Conservation (phyloP, 1,284 basidiomycete species). For the Cystobasidium pallidum region DNA sequence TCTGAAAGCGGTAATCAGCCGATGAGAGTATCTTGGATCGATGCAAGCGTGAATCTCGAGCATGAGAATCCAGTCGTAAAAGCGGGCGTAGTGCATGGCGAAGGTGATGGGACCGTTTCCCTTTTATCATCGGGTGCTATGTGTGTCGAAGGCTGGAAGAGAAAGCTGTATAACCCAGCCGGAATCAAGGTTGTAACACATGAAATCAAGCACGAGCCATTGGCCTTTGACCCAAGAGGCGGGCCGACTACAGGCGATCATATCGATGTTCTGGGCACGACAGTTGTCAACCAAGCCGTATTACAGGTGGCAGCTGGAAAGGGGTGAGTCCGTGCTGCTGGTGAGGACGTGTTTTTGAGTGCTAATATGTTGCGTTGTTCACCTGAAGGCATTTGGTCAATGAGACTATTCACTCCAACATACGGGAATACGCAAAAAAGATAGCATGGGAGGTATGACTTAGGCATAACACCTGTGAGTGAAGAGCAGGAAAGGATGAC, state of each 20-base stretch:
- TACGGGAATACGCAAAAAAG: slow-evolving; percentile 72
- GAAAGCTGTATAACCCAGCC: slow-evolving; percentile 89
- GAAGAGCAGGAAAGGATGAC: too few relatives aligned
- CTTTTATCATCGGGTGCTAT: slow-evolving; percentile 87
- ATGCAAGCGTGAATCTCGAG: slow-evolving; percentile 56
- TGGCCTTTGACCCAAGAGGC: slow-evolving; percentile 74
- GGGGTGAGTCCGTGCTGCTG: slow-evolving; percentile 57
- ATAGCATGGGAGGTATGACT: slow-evolving; percentile 70
- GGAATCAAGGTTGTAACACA: slow-evolving; percentile 82
- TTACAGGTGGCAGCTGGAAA: slow-evolving; percentile 81
- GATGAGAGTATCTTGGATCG: slow-evolving; percentile 74
- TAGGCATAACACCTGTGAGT: background rate
- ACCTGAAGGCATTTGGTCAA: slow-evolving; percentile 45
- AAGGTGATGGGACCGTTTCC: slow-evolving; percentile 95
- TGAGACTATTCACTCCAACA: slow-evolving; percentile 43
- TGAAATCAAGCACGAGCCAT: slow-evolving; percentile 85
- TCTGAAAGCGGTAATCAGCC: slow-evolving; percentile 56
- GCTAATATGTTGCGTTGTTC: background rate
- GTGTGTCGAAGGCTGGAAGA: slow-evolving; percentile 95
- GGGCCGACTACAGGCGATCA: slow-evolving; percentile 88
- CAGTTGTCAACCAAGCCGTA: slow-evolving; percentile 84
- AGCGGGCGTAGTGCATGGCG: slow-evolving; percentile 58
- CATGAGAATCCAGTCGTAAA: slow-evolving; percentile 46
- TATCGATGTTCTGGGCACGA: slow-evolving; percentile 90
- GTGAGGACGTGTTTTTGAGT: too few relatives aligned